Conservation (phyloP, 345 rosid species). For the Salix purpurea region DNA sequence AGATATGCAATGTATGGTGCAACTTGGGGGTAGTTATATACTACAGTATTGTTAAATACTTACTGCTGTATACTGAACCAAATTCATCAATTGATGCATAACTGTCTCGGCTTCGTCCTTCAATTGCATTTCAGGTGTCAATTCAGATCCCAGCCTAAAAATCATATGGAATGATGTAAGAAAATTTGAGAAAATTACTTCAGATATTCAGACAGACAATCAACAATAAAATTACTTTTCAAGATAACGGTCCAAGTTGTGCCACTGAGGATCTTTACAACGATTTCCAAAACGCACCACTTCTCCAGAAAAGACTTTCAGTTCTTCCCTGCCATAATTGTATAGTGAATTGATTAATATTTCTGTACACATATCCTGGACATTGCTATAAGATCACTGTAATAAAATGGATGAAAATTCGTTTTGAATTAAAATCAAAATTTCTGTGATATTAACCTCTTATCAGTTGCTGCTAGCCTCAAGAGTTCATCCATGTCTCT, state of each 20-base stretch:
- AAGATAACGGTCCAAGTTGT: constrained; percentile 86
- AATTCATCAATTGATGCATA: constrained; percentile 68
- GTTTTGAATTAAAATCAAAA: background rate
- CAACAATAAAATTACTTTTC: constrained; percentile 58
- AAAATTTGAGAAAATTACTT: constrained; percentile 7
- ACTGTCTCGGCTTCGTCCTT: constrained; percentile 71
- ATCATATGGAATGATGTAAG: constrained; percentile 23
- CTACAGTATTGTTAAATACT: constrained; percentile 25
- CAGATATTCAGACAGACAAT: background rate
- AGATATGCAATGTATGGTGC: background rate
- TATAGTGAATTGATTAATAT: constrained; percentile 2
- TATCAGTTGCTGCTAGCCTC: constrained; percentile 82
- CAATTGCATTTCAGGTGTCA: constrained; percentile 59
- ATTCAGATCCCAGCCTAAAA: constrained; percentile 78
- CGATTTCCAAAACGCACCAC: constrained; percentile 98
- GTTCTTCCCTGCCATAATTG: constrained; percentile 66
- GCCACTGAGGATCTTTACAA: constrained; percentile 99
- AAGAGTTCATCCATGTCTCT: constrained; percentile 76
- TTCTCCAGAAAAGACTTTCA: constrained; percentile 81
- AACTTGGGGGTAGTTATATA: background rate
- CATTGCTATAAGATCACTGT: background rate
- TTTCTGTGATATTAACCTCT: constrained; percentile 49
- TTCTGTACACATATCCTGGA: background rate
- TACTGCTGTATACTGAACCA: constrained; percentile 89
- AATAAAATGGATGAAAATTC: background rate